Evolutionary conservation across 2,329 filamentous ascomycete species (phyloP), one percentile per base, ranked within the genome.

Genomic region (Alternaria sp.): DNA sequence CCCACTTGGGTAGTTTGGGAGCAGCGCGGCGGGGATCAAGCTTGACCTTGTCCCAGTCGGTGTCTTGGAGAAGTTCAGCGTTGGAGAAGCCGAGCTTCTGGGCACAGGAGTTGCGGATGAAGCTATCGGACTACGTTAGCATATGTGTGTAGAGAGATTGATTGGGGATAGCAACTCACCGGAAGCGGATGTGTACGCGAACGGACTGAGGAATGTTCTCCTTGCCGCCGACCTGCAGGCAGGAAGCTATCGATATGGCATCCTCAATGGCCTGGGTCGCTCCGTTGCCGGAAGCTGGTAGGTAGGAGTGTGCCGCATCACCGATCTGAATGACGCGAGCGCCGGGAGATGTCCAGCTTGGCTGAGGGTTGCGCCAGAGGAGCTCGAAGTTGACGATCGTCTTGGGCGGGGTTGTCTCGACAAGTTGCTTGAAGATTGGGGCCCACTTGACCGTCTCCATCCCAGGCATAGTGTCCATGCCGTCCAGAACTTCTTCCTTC

Each of bases 331-430:
- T 75, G 13, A 84, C 79, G 23, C 80, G 81, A 11, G 77, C 81
- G 6, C 65, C 75, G 1, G 81, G 81, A 2, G 81, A 83, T 12
- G 77, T 77, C 82, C 81, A 84, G 51, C 69, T 80, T 2, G 80
- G 81, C 61, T 83, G 80, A 11, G 82, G 82, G 67, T 84, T 81
- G 61, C 80, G 77, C 83, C 82, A 85, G 17, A 84, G 76, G 3
- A 85, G 79, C 63, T 82, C 80, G 62, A 83, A 85, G 74, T 84
- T 82, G 65, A 85, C 81, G 52, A 85, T 83, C 23, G 81, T 84
- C 51, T 84, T 80, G 12, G 76, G 72, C 15, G 83, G 83, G 9
- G 82, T 83, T 60, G 72, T 73, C 32, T 80, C 77, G 36, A 84
- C 81, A 15, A 84, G 78, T 13, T 80, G 74, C 63, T 82, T 81